Conservation (phyloP, 352 stramenopile genomes). For the Elongisporangium prolatum region DNA sequence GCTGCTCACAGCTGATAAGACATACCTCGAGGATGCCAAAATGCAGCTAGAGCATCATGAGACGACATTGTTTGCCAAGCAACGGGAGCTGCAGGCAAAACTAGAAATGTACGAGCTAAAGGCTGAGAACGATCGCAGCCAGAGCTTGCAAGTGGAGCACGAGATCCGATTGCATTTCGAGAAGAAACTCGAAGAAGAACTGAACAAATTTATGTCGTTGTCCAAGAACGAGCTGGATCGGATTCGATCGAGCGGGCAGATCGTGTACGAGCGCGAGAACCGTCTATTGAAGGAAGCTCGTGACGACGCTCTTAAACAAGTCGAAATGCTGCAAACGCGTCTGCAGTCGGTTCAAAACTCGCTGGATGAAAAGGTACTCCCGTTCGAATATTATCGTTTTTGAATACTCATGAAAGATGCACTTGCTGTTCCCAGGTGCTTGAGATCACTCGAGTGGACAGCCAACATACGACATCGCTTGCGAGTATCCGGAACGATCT, state of each 20-base stretch:
- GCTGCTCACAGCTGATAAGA: slow-evolving; percentile 56
- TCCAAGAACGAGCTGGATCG: slow-evolving; percentile 68
- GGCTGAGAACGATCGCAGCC: slow-evolving; percentile 26
- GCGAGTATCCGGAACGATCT: slow-evolving; percentile 52
- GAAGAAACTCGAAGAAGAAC: slow-evolving; percentile 55
- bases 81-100: slow-evolving; percentile 32
- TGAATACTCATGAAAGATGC: neutral
- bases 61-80: slow-evolving; percentile 23
- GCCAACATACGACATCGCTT: slow-evolving; percentile 39
- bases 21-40: slow-evolving; percentile 53
- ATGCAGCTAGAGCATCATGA: slow-evolving; percentile 50
- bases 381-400: neutral
- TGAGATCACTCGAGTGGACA: slow-evolving; percentile 50
- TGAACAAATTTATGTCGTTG: slow-evolving; percentile 65
- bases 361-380: slow-evolving; percentile 47
- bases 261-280: slow-evolving; percentile 75
- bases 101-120: slow-evolving; percentile 34
- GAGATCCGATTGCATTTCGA: slow-evolving; percentile 63
- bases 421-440: slow-evolving; percentile 24
- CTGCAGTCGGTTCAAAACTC: slow-evolving; percentile 37
- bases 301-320: slow-evolving; percentile 54
- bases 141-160: slow-evolving; percentile 42
- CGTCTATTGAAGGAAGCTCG: slow-evolving; percentile 57
- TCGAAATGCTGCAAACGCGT: slow-evolving; percentile 46
- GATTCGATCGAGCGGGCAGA: slow-evolving; percentile 52